Percentiles rank a stretch among this genome's conserved stretches.
phyloP scores from a whole-genome alignment of 2,329 filamentous ascomycete genomes.

The Helotiales sp. region DNA sequence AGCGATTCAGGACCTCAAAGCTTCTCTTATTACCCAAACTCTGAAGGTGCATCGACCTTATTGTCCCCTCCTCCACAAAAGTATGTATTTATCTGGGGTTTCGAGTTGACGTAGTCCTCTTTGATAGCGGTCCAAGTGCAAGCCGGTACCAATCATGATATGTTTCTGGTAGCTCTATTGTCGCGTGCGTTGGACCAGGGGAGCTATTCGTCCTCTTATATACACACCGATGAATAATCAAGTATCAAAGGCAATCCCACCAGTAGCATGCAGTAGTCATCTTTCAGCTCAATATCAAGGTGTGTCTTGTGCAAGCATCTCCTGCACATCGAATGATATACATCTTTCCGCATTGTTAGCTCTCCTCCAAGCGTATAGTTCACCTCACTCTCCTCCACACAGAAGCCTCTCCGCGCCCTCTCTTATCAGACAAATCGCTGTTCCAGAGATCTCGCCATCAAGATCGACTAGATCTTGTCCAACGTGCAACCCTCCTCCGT shows the following conservation, averaged over 20 bases:
- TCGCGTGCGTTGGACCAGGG: not conserved
- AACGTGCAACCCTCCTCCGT: not conserved
- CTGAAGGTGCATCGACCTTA: not conserved
- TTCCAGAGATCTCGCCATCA: not conserved
- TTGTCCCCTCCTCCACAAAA: not conserved
- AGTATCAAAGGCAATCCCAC: too few relatives aligned
- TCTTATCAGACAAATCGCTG: not conserved
- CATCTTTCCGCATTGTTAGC: not conserved
- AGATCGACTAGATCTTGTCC: not conserved
- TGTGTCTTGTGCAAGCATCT: not conserved
- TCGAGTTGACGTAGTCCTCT: not conserved
- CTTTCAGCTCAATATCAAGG: too few relatives aligned
- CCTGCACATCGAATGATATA: not conserved
- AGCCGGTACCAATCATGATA: not conserved
- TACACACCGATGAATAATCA: too few relatives aligned
- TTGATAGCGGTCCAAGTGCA: too few relatives aligned
- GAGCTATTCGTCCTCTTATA: not conserved
- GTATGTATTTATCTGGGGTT: not conserved
- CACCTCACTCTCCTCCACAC: not conserved
- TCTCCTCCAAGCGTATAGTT: too few relatives aligned
- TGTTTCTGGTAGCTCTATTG: not conserved
- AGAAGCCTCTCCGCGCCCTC: not conserved
- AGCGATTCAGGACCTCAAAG: not conserved
- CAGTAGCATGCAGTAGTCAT: too few relatives aligned
- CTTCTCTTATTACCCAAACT: not conserved